A percentile compares a stretch with the other conserved stretches of the same genome.
These are phyloP conservation scores for Candolleomyces eurysporus DNA, from an alignment of 768 basidiomycete species.

Conservation along the genomic window DNA sequence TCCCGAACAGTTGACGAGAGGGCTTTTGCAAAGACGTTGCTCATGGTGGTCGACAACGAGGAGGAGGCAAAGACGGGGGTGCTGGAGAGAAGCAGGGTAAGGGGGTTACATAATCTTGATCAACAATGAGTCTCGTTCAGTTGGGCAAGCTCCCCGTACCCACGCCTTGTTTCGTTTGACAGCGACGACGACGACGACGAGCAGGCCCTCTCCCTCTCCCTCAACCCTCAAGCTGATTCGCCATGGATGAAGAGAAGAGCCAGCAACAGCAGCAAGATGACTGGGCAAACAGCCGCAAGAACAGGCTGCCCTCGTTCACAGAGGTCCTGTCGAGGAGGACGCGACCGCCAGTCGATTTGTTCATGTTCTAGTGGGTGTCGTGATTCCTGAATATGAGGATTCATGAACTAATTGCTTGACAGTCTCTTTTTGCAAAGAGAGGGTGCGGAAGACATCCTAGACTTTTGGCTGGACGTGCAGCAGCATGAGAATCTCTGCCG, in stretches of 20 bases:
- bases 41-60: constrained; percentile 23
- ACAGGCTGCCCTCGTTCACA: constrained; percentile 81
- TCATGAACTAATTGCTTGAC: constrained; percentile 25
- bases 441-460: constrained; percentile 92
- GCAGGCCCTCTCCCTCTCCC: constrained; percentile 13
- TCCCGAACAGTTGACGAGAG: constrained; percentile 79
- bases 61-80: constrained; percentile 8
- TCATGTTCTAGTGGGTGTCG: constrained; percentile 83
- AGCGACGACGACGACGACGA: constrained; percentile 25
- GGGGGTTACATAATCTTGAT: constrained; percentile 35
- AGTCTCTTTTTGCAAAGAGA: constrained; percentile 43
- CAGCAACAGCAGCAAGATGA: constrained; percentile 60
- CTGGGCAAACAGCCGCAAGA: constrained; percentile 66
- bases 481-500: constrained; percentile 67
- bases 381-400: constrained; percentile 51
- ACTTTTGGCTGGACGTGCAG: constrained; percentile 72
- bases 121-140: constrained; percentile 28
- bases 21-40: constrained; percentile 55
- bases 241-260: constrained; percentile 48
- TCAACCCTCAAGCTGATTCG: constrained; percentile 5
- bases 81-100: not conserved
- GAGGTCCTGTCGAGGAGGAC: constrained; percentile 92
- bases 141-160: constrained; percentile 16
- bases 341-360: constrained; percentile 93
- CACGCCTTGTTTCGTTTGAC: constrained; percentile 19